Base-by-base conservation (phyloP, 2,329 filamentous ascomycete species). In the Colletotrichum zoysiae region DNA sequence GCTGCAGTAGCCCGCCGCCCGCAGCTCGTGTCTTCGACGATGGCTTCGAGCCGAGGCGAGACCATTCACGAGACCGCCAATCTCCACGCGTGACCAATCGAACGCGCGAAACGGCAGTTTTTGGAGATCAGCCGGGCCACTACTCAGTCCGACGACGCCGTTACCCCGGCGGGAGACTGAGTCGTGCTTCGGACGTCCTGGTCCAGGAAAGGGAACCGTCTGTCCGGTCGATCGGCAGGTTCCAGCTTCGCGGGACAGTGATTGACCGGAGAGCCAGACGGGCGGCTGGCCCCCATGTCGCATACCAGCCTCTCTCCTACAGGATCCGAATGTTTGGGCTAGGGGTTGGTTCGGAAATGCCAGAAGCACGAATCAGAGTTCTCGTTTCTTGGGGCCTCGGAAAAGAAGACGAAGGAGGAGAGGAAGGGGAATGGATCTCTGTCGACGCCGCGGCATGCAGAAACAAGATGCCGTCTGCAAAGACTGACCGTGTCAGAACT, bases 221-320 rank as follows among this genome's bases (percentile, higher is more conserved):
- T 44, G 51, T 33, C 46, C 62, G 62, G 65, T 65, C 58, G 65
- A 71, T 71, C 65, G 59, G 46, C 69, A 65, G 69, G 69, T 63
- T 44, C 69, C 69, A 71, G 46, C 53, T 63, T 71, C 53, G 65
- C 59, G 69, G 69, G 44, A 71, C 40, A 48, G 48, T 59, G 59
- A 71, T 59, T 59, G 44, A 46, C 65, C 44, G 46, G n/a, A 48
- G 38, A 14, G 26, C 38, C 38, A 40, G 51, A 30, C 18, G 40
- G 42, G 23, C 40, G 26, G 60, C 48, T 26, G 38, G n/a, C 26
- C 40, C 58, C 59, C 65, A 44, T 46, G 58, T 64, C 50, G 35
- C 38, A 60, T 38, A 48, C 46, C 20, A 23, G 46, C 46, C 46
- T n/a, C 46, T 30, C 44, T 48, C 46, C 46, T 12, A 48, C 46